Evolutionary conservation across 352 stramenopile species (phyloP), one percentile per base, ranked within the genome.

Genomic region (Globisporangium takayamanum): DNA sequence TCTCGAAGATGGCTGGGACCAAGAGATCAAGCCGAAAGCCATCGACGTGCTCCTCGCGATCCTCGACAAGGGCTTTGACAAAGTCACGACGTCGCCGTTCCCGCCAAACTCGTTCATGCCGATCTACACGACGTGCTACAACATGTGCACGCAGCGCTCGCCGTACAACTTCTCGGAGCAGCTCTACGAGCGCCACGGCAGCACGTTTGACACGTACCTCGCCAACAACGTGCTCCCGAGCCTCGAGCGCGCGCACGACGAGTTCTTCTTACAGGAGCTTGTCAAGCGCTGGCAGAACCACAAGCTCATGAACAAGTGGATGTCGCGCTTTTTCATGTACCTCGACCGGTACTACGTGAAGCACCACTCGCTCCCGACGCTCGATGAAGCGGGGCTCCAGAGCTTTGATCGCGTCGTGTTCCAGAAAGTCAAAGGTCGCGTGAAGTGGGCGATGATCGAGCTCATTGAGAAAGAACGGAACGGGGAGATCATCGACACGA

Each of bases 251-350:
- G 78, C 93, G 53, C 84, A 94, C 57, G 87, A 97, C 61, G 87
- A 98, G 59, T 96, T 98, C 61, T 92, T 99, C n/a, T 77, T 99
- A 8, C 86, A 92, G 58, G 96, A 99, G 72, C 78, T 99, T 26
- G 93, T 98, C 49, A 88, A 94, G 60, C 94, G 97, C 50, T 99
- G 97, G 97, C 81, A 89, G 45, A 98, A 99, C 76, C 97, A 99
- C 82, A 98, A 99, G 73, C 98, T 99, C 73, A 99, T 99, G 97
- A 99, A 99, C 86, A 98, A 99, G 78, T 99, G 97, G 97, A 98
- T 99, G 83, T 81, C 92, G 53, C 97, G 97, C 64, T 99, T 99
- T 74, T 99, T 99, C 74, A 99, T 98, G 77, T 99, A 99, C 76
- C 73, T 99, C n/a, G 96, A 99, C 73, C 84, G 94, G 30, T 98